Evolutionary conservation across 2,329 filamentous ascomycete genomes (phyloP).

Genomic region (Penicillium olsonii): DNA sequence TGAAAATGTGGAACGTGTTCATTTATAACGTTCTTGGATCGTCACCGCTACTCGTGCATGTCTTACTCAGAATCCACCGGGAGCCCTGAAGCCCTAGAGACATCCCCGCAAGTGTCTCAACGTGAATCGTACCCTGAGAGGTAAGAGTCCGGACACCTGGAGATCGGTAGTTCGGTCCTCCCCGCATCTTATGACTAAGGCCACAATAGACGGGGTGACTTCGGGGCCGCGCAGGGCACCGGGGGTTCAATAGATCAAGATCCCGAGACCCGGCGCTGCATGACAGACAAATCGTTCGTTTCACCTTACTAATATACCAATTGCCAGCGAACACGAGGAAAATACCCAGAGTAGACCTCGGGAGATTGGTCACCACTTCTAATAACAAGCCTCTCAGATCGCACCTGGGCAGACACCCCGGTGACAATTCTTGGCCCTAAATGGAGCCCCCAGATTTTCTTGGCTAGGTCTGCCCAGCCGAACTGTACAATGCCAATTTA

Average conservation of each 20-base stretch:
- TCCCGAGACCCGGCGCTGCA: not conserved
- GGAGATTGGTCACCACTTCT: too few relatives aligned
- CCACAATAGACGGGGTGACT: not conserved
- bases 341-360: too few relatives aligned
- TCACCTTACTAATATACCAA: not conserved
- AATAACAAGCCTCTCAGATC: too few relatives aligned
- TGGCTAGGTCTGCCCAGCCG: too few relatives aligned
- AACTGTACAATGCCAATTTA: too few relatives aligned
- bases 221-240: not conserved
- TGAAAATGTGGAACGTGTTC: too few relatives aligned
- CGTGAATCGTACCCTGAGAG: too few relatives aligned
- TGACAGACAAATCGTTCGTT: not conserved
- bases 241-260: not conserved
- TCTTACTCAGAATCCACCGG: not conserved
- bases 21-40: not conserved
- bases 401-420: too few relatives aligned
- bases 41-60: slow-evolving; percentile 8
- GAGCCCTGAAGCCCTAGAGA: not conserved
- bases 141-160: too few relatives aligned
- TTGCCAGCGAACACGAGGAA: too few relatives aligned
- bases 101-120: not conserved
- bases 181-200: not conserved
- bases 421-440: too few relatives aligned
- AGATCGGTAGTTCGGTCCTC: slow-evolving; percentile 4
- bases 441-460: too few relatives aligned